Base-by-base conservation (phyloP, 495 filamentous ascomycete species). In the Daldinia loculata region DNA sequence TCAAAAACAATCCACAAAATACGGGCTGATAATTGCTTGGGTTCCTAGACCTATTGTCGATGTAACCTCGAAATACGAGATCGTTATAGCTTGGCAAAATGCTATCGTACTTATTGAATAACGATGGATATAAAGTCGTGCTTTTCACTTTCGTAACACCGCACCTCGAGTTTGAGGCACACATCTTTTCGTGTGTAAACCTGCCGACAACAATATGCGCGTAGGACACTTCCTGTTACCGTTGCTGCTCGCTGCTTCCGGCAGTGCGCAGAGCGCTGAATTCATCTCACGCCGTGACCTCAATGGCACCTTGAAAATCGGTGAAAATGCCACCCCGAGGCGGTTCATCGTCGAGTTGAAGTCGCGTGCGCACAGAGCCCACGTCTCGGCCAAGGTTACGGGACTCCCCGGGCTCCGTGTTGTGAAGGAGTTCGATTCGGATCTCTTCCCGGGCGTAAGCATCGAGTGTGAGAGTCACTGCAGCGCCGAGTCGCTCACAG, bases 61-160 rank as follows among this genome's bases (percentile, higher is more conserved):
- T 48, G 43, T 24, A 48, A 48, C 43, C 17, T 48, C 43, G 17
- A 48, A 45, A 22, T 48, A 48, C 43, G 43, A 48, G 43, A 48
- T 48, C 17, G 17, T 8, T 48, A 22, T 48, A 48, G 15, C 43
- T 22, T 48, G 43, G 43, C 17, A 14, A 19, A 48, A 22, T 48
- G 43, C 43, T n/a, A 24, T 24, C 24, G 19, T 48, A 19, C 43
- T 22, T 48, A 19, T 9, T 48, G n/a, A 19, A 22, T 4, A 0
- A 11, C 6, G 43, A 48, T 48, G 43, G 7, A 48, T 22, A 22
- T 48, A 48, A 48, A 48, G 43, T 48, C 43, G 43, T 9, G 17
- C 3, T 48, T 45, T 45, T 48, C 43, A 48, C 43, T 11, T 2
- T 22, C 43, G 5, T 19, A 48, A 22, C 0, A 19, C 8, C 43